A percentile compares a stretch with the other conserved stretches of the same genome.
phyloP scores from a whole-genome alignment of 306 rosid genomes.

The Sesbania bispinosa region DNA sequence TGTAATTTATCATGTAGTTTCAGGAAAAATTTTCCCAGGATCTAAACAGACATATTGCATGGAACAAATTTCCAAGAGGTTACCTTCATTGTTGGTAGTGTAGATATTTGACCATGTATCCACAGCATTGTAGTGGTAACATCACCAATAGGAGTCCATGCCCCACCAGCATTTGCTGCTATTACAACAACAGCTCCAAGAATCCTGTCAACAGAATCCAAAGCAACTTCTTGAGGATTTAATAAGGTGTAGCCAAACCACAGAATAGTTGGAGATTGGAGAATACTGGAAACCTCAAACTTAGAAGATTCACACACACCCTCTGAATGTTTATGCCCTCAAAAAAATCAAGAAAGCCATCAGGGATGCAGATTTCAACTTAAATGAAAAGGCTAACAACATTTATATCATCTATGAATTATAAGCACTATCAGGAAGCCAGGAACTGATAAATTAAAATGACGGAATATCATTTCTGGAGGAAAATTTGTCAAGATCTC shows the following conservation, averaged over 20 bases:
- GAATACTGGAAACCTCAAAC: neutral
- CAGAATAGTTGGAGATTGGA: conserved; percentile 5
- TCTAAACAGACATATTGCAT: neutral
- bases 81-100: conserved; percentile 79
- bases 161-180: conserved; percentile 99
- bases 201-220: conserved; percentile 60
- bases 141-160: conserved; percentile 99
- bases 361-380: neutral
- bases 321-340: neutral
- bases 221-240: conserved; percentile 19
- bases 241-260: conserved; percentile 7
- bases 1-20: neutral
- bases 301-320: neutral
- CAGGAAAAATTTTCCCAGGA: neutral
- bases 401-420: neutral
- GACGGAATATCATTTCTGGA: neutral
- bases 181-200: conserved; percentile 96
- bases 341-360: neutral
- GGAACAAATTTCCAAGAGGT: conserved; percentile 13
- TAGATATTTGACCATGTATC: conserved; percentile 95
- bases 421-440: neutral
- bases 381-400: neutral
- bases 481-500: neutral
- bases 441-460: neutral
- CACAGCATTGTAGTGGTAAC: conserved; percentile 97